Conservation (phyloP, 139 green algal genomes). For the Dunaliella primolecta region DNA sequence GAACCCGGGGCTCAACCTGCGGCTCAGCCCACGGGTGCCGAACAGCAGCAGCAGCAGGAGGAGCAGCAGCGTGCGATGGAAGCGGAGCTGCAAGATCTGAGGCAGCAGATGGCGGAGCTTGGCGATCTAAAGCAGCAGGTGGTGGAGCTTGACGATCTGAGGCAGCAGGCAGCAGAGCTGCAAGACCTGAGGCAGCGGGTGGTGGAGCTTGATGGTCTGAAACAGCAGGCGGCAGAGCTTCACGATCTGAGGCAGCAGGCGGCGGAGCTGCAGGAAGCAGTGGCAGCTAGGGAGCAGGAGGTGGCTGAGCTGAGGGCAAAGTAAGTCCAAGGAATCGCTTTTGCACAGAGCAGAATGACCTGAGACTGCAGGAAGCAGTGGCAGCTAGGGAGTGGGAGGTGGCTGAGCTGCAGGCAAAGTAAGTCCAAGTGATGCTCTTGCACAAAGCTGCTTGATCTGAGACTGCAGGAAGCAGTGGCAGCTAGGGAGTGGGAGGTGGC, state of each 20-base stretch:
- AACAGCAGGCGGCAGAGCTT: background rate
- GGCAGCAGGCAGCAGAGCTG: background rate
- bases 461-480: background rate
- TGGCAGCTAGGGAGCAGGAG: background rate
- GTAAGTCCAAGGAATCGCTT: background rate
- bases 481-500: background rate
- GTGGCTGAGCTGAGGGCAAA: background rate
- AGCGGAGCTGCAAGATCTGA: background rate
- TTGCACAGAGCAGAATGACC: background rate
- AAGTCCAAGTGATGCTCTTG: background rate
- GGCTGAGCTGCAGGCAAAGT: background rate
- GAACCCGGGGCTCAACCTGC: too few species aligned
- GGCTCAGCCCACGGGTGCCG: too few species aligned
- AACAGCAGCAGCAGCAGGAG: background rate
- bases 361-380: background rate
- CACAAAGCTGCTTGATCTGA: background rate
- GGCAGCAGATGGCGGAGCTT: background rate
- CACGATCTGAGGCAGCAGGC: background rate
- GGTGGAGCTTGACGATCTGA: background rate
- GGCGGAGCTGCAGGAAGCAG: background rate
- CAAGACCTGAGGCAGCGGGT: background rate
- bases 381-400: background rate
- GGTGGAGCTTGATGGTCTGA: too few species aligned
- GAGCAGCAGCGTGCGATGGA: background rate
- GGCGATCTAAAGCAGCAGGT: background rate